Conservation (phyloP, 495 filamentous ascomycete genomes). For the Penicillium arizonense region DNA sequence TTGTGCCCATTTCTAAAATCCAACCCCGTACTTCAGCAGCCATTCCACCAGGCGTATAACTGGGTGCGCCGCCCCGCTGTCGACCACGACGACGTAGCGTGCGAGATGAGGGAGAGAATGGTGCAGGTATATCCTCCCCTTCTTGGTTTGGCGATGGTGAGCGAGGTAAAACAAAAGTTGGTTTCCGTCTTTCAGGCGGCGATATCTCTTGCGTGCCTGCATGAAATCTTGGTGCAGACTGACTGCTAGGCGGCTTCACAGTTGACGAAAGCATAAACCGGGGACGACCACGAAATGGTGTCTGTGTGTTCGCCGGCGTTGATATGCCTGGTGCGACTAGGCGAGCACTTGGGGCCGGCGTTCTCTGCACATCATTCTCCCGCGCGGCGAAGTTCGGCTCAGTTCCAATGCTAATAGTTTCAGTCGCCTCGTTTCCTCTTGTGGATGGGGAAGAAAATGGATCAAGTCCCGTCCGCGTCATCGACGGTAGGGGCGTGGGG, state of each 20-base stretch:
- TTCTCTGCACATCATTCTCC: slow-evolving; percentile 3
- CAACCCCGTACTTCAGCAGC: slow-evolving; percentile 43
- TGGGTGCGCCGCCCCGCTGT: slow-evolving; percentile 16
- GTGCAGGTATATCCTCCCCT: slow-evolving; percentile 31
- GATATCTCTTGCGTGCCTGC: slow-evolving; percentile 13
- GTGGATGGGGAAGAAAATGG: slow-evolving; percentile 20
- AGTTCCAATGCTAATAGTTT: neutral
- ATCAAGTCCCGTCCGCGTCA: slow-evolving; percentile 1
- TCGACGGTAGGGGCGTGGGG: slow-evolving; percentile 1
- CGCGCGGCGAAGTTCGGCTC: neutral
- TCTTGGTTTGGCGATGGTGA: slow-evolving; percentile 33
- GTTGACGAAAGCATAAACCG: slow-evolving; percentile 29
- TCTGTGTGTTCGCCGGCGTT: slow-evolving; percentile 21
- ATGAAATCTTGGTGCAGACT: slow-evolving; percentile 11
- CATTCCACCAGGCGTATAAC: slow-evolving; percentile 41
- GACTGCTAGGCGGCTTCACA: slow-evolving; percentile 18
- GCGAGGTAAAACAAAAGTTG: slow-evolving; percentile 39
- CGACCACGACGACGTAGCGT: slow-evolving; percentile 32
- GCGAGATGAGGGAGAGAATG: slow-evolving; percentile 43
- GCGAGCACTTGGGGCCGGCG: slow-evolving; percentile 5
- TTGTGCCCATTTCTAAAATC: slow-evolving; percentile 42
- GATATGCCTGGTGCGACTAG: slow-evolving; percentile 6
- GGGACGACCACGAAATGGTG: slow-evolving; percentile 26
- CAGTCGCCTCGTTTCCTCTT: neutral
- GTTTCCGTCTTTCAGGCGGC: slow-evolving; percentile 27